Percentiles rank a stretch among this genome's conserved stretches.
Conservation (phyloP, 1,284 basidiomycete genomes). For the Leccinum subrobustum region DNA sequence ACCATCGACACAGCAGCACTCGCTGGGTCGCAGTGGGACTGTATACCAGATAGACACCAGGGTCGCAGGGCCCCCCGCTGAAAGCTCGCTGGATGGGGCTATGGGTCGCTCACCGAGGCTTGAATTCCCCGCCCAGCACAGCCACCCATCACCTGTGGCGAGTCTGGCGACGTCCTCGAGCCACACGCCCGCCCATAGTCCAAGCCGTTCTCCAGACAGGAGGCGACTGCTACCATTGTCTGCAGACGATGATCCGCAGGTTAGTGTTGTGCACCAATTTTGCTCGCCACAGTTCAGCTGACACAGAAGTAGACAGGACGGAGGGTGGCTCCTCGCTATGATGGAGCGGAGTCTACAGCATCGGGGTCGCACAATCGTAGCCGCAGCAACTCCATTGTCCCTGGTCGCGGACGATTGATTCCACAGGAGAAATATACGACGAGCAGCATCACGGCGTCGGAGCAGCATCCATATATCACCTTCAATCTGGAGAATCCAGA, state of each 20-base stretch:
- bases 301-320: constrained; percentile 20
- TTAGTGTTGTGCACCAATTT: constrained; percentile 18
- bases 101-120: constrained; percentile 5
- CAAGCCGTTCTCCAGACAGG: constrained; percentile 25
- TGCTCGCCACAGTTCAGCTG: constrained; percentile 16
- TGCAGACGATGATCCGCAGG: constrained; percentile 12
- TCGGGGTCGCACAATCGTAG: constrained; percentile 6
- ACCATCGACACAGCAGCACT: constrained; percentile 2
- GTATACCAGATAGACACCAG: neutral
- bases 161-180: constrained; percentile 1
- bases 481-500: constrained; percentile 23
- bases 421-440: constrained; percentile 26
- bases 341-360: constrained; percentile 2
- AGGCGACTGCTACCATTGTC: constrained; percentile 16
- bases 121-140: constrained; percentile 7
- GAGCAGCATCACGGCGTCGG: constrained; percentile 9
- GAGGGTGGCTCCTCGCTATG: constrained; percentile 19
- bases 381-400: constrained; percentile 1
- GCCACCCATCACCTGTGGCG: constrained; percentile 23
- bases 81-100: neutral
- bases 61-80: neutral
- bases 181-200: constrained; percentile 4
- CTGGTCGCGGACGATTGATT: constrained; percentile 21
- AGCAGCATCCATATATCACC: constrained; percentile 9
- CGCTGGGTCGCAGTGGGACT: neutral